A percentile compares a stretch with the other conserved stretches of the same genome.
Evolutionary conservation across 2,329 filamentous ascomycete genomes (phyloP).

Genomic region (Escovopsis weberi): DNA sequence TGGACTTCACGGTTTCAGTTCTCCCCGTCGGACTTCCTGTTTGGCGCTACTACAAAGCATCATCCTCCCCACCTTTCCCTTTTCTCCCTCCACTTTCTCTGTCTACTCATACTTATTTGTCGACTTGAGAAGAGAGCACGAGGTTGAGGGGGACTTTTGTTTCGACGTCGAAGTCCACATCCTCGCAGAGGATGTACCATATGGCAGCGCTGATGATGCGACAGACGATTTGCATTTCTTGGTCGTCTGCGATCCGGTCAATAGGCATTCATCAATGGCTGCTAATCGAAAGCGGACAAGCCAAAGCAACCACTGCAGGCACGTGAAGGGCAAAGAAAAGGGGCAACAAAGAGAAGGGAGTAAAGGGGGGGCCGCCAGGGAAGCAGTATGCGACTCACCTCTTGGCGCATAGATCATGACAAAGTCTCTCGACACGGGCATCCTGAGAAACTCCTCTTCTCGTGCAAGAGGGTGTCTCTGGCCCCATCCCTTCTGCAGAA

Average conservation of each 20-base stretch:
- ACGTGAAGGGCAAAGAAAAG: no score
- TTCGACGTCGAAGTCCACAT: slow-evolving; percentile 20
- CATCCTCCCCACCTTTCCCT: no score
- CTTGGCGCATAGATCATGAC: slow-evolving; percentile 72
- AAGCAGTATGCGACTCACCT: slow-evolving; percentile 19
- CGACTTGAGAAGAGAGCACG: not conserved
- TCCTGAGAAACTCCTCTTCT: slow-evolving; percentile 44
- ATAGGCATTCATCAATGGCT: not conserved
- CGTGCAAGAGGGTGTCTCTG: slow-evolving; percentile 55
- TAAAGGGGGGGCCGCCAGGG: not conserved
- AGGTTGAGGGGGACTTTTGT: not conserved
- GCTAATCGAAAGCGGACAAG: no score
- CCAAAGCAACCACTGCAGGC: not conserved
- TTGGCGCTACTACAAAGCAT: no score
- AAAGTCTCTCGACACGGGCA: slow-evolving; percentile 61
- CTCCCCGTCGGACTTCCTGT: no score
- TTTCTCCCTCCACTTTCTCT: no score
- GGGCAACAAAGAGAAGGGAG: not conserved
- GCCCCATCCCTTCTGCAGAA: slow-evolving; percentile 67
- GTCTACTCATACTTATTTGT: no score
- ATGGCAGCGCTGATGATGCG: slow-evolving; percentile 59
- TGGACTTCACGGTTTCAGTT: no score
- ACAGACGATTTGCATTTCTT: slow-evolving; percentile 53
- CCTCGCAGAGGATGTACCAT: slow-evolving; percentile 45
- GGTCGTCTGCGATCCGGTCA: slow-evolving; percentile 28